Evolutionary conservation across 2,329 filamentous ascomycete species (phyloP).

Genomic region (Neonectria sp.): DNA sequence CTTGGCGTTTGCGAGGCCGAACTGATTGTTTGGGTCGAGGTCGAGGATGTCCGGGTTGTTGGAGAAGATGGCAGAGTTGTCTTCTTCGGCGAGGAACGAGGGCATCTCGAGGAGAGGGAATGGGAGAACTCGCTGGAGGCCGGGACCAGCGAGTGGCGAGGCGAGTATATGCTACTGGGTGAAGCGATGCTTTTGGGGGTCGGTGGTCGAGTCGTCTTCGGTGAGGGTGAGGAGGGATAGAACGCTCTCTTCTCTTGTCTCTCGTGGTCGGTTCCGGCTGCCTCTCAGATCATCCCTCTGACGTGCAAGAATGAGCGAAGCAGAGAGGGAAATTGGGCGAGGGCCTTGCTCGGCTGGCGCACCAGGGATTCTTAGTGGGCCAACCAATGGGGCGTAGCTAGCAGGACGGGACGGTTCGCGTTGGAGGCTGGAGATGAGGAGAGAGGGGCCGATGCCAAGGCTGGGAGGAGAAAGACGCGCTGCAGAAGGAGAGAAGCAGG

Average conservation of each 20-base stretch:
- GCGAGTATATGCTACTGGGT: conserved; percentile 42
- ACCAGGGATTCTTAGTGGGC: conserved; percentile 48
- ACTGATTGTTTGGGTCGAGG: conserved; percentile 59
- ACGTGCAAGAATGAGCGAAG: conserved; percentile 39
- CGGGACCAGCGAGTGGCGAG: conserved; percentile 44
- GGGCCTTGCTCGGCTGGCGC: conserved; percentile 45
- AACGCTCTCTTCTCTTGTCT: conserved; percentile 25
- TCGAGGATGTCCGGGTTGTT: conserved; percentile 61
- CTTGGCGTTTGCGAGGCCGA: conserved; percentile 53
- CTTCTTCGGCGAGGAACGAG: conserved; percentile 67
- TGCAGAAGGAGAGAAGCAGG: conserved; percentile 18
- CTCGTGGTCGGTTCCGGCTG: conserved; percentile 13
- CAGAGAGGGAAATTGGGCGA: conserved; percentile 48
- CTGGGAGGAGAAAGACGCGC: conserved; percentile 5
- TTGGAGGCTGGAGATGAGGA: conserved; percentile 26
- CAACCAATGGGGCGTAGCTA: conserved; percentile 43
- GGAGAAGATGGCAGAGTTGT: conserved; percentile 59
- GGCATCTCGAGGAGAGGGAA: conserved; percentile 63
- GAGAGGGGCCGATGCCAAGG: conserved; percentile 25
- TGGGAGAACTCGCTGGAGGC: conserved; percentile 37
- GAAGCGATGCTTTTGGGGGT: conserved; percentile 43
- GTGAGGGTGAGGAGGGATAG: conserved; percentile 18
- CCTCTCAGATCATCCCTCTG: conserved; percentile 39
- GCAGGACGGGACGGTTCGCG: conserved; percentile 38
- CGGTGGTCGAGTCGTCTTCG: conserved; percentile 34